Evolutionary conservation across 805 yeast species (phyloP), one percentile per base, ranked within the genome.

Genomic region (Zygosaccharomyces bailii): DNA sequence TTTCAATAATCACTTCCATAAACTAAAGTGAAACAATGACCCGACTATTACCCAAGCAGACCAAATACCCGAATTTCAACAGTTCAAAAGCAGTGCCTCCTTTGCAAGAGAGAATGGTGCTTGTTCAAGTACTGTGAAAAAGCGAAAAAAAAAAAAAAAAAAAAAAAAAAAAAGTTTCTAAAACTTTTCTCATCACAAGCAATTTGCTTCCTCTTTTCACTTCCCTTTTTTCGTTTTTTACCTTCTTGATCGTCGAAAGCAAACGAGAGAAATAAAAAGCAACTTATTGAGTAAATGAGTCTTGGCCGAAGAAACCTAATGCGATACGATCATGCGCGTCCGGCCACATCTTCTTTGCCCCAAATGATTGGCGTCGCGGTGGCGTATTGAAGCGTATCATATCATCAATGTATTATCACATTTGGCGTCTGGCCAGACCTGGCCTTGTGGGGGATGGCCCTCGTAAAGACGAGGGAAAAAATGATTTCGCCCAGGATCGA

Each of bases 401-500:
- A n/a, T n/a, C n/a, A n/a, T n/a, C n/a, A n/a, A n/a, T n/a, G n/a
- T n/a, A n/a, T n/a, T n/a, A n/a, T n/a, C n/a, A n/a, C n/a, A n/a
- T n/a, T n/a, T n/a, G 9, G 25, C 25, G 5, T 21, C 25, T 21
- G 25, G 25, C 25, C 25, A 21, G 25, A 21, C 9, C 9, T 21
- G 8, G 25, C 25, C 25, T 21, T 21, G 25, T 9, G 25, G 9
- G 25, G 25, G n/a, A n/a, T n/a, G n/a, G n/a, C n/a, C n/a, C n/a
- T n/a, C n/a, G n/a, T n/a, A n/a, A n/a, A n/a, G n/a, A 21, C 5
- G 9, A 21, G 9, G 25, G 13, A 73, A 73, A 64, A 64, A 65
- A 58, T 89, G 97, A 88, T 84, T 87, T 82, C 84, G 89, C 97
- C 97, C 97, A 90, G 97, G 97, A 88, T 91, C 96, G 97, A 91